Evolutionary conservation across 2,329 filamentous ascomycete species (phyloP).

Genomic region (Colletotrichum chrysophilum): DNA sequence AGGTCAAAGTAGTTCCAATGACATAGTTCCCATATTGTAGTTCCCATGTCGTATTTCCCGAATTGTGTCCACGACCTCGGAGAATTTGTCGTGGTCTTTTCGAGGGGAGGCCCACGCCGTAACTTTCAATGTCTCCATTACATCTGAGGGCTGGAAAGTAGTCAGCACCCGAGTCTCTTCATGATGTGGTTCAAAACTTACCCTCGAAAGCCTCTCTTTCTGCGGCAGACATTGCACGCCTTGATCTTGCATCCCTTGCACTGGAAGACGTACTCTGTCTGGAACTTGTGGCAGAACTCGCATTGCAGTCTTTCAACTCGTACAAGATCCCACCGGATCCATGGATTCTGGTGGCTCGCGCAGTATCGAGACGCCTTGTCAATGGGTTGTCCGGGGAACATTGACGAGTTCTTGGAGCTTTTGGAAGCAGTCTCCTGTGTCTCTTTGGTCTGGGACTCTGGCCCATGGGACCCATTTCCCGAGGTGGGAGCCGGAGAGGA

Average conservation of each 20-base stretch:
- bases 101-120: too few relatives aligned
- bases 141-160: background rate
- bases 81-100: too few relatives aligned
- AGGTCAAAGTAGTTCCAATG: too few relatives aligned
- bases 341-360: background rate
- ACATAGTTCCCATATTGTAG: too few relatives aligned
- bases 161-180: background rate
- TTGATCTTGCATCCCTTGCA: background rate
- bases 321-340: background rate
- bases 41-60: too few relatives aligned
- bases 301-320: background rate
- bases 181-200: background rate
- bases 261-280: background rate
- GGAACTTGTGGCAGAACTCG: background rate
- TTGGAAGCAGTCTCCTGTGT: background rate
- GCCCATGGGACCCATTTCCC: background rate
- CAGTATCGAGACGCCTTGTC: background rate
- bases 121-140: too few relatives aligned
- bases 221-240: background rate
- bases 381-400: background rate
- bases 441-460: fast-evolving
- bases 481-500: background rate
- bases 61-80: too few relatives aligned
- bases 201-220: background rate
- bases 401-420: background rate